Evolutionary conservation across 2,329 filamentous ascomycete species (phyloP).

Genomic region (Penicillium italicum): DNA sequence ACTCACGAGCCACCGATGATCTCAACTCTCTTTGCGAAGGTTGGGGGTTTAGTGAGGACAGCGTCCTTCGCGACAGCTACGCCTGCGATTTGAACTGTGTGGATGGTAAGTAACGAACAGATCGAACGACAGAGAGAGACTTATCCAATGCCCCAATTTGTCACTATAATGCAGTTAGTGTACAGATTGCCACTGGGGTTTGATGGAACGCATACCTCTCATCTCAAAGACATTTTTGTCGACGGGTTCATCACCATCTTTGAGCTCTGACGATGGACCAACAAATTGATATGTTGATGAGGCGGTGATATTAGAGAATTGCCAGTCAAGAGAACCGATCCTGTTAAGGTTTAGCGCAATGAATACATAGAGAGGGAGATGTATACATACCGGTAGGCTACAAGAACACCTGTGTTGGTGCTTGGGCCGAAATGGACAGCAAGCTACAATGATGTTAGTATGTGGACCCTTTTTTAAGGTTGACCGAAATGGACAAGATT

Average conservation of each 20-base stretch:
- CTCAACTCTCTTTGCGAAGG: constrained; percentile 39
- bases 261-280: constrained; percentile 43
- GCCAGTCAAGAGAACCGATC: constrained; percentile 58
- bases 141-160: constrained; percentile 58
- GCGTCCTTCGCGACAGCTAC: constrained; percentile 49
- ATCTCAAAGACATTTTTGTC: constrained; percentile 53
- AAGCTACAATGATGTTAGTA: constrained; percentile 28
- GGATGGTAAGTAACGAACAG: constrained; percentile 14
- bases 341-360: constrained; percentile 27
- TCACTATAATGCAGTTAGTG: constrained; percentile 39
- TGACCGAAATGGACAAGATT: not conserved
- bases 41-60: constrained; percentile 45
- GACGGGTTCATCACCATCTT: constrained; percentile 42
- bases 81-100: constrained; percentile 51
- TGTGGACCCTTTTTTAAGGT: not conserved
- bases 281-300: constrained; percentile 56
- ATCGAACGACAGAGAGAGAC: constrained; percentile 8
- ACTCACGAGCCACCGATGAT: constrained; percentile 45
- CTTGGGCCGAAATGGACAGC: constrained; percentile 54
- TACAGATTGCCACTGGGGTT: not conserved
- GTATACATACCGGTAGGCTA: constrained; percentile 50
- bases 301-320: constrained; percentile 58
- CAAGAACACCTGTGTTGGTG: constrained; percentile 50
- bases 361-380: not conserved
- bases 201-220: constrained; percentile 30